phyloP scores from a whole-genome alignment of 2,329 filamentous ascomycete genomes.

The Colletotrichum salicis region DNA sequence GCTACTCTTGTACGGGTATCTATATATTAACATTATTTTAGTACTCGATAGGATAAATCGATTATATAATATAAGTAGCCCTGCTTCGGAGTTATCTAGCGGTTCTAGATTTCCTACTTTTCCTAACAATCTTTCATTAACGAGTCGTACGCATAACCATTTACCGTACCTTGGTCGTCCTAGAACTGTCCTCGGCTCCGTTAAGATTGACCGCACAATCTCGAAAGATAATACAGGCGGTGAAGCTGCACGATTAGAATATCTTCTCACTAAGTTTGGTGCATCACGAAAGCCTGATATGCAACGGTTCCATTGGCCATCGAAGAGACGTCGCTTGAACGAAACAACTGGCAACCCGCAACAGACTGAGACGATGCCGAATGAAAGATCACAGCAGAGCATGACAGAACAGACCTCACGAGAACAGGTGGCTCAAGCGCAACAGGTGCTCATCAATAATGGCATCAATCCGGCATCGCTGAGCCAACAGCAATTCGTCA shows the following conservation, averaged over 20 bases:
- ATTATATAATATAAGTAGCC: too few relatives aligned
- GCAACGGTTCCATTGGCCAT: too few relatives aligned
- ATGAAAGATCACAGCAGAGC: conserved; percentile 75
- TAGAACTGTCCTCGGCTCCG: background rate
- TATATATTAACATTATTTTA: too few relatives aligned
- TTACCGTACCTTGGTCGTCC: background rate
- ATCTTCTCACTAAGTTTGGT: too few relatives aligned
- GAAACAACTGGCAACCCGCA: too few relatives aligned
- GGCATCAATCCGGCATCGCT: conserved; percentile 81
- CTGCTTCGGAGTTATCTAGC: too few relatives aligned
- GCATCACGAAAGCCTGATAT: too few relatives aligned
- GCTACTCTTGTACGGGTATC: too few relatives aligned
- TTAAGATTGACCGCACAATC: background rate
- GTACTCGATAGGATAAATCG: too few relatives aligned
- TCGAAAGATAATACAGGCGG: background rate
- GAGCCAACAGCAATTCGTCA: conserved; percentile 79
- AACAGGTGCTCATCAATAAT: conserved; percentile 72
- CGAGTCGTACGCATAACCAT: background rate
- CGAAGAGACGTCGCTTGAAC: too few relatives aligned
- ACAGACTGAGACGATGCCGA: conserved; percentile 82
- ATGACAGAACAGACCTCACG: conserved; percentile 73
- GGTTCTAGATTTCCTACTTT: too few relatives aligned
- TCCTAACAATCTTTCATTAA: background rate
- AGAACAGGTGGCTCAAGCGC: conserved; percentile 66
- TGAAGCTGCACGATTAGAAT: too few relatives aligned